Conservation (phyloP, 2,329 filamentous ascomycete species). For the Coniochaeta sp. region DNA sequence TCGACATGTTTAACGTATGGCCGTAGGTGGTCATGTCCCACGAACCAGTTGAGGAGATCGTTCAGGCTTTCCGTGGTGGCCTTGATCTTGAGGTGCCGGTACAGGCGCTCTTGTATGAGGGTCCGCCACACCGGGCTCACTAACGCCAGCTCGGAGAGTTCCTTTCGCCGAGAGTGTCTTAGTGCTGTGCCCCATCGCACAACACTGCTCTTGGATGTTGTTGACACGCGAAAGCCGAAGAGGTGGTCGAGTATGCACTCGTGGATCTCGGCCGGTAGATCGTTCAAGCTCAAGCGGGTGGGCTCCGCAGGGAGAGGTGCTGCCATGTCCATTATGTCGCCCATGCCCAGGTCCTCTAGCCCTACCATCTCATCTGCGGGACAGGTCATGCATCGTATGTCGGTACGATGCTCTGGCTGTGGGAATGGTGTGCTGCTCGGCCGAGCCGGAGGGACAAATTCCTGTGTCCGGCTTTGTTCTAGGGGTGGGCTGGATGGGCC, state of each 20-base stretch:
- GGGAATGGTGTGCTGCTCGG: slow-evolving; percentile 56
- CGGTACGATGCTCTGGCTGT: slow-evolving; percentile 42
- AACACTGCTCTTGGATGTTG: slow-evolving; percentile 48
- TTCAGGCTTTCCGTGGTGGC: slow-evolving; percentile 58
- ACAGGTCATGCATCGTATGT: slow-evolving; percentile 32
- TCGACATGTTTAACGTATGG: slow-evolving; percentile 65
- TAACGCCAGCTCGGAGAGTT: slow-evolving; percentile 59
- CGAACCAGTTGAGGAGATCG: slow-evolving; percentile 55
- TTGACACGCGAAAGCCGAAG: slow-evolving; percentile 60
- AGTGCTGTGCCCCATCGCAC: slow-evolving; percentile 59
- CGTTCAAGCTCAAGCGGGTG: slow-evolving; percentile 32
- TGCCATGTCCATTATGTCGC: slow-evolving; percentile 16
- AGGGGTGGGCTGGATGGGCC: slow-evolving; percentile 45
- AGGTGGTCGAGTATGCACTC: slow-evolving; percentile 65
- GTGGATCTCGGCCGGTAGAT: slow-evolving; percentile 64
- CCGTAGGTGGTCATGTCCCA: slow-evolving; percentile 49
- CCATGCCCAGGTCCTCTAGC: slow-evolving; percentile 15
- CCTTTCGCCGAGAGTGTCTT: slow-evolving; percentile 59
- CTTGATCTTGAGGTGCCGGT: slow-evolving; percentile 70
- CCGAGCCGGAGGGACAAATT: slow-evolving; percentile 42
- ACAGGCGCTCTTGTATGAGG: slow-evolving; percentile 65
- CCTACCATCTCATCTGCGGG: slow-evolving; percentile 22
- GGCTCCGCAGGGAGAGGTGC: slow-evolving; percentile 12
- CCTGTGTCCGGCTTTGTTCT: slow-evolving; percentile 37
- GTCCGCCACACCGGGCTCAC: slow-evolving; percentile 57